These are phyloP conservation scores for Detonula confervacea DNA, from an alignment of 352 stramenopile genomes.

Conservation along the genomic window DNA sequence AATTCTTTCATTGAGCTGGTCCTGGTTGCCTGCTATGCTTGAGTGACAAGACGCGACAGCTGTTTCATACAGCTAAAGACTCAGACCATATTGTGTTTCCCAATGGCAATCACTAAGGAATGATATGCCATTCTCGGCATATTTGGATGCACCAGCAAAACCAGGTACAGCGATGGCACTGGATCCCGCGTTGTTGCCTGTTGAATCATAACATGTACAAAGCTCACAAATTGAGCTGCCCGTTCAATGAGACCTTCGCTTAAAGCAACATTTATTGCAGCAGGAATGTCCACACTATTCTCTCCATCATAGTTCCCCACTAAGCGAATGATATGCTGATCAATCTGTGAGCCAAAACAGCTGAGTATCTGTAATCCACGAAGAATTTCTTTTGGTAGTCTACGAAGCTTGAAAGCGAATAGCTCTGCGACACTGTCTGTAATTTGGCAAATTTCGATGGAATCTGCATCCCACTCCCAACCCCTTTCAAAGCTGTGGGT, in stretches of 20 bases:
- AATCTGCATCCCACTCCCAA: constrained; percentile 46
- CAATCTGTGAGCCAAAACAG: constrained; percentile 28
- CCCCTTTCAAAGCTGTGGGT: constrained; percentile 30
- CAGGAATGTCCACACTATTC: constrained; percentile 27
- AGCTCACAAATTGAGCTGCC: constrained; percentile 12
- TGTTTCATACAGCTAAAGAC: constrained; percentile 26
- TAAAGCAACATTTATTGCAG: constrained; percentile 21
- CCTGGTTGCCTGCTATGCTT: not conserved
- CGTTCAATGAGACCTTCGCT: constrained; percentile 27
- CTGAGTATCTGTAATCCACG: constrained; percentile 33
- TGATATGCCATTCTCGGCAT: constrained; percentile 30
- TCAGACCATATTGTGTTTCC: constrained; percentile 43
- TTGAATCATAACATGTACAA: constrained; percentile 36
- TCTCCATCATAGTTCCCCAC: constrained; percentile 32
- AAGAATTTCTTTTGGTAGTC: constrained; percentile 20
- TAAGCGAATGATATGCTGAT: constrained; percentile 25
- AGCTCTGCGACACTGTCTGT: constrained; percentile 37
- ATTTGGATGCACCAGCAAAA: constrained; percentile 26
- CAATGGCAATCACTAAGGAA: constrained; percentile 34
- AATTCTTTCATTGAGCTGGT: constrained; percentile 17
- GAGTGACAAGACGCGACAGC: constrained; percentile 29
- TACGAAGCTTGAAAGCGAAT: constrained; percentile 24
- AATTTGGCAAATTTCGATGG: constrained; percentile 37
- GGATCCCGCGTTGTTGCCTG: constrained; percentile 28
- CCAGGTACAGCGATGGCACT: constrained; percentile 29